Evolutionary conservation across 2,329 filamentous ascomycete species (phyloP), one percentile per base, ranked within the genome.

Genomic region (Cytospora piceicola): DNA sequence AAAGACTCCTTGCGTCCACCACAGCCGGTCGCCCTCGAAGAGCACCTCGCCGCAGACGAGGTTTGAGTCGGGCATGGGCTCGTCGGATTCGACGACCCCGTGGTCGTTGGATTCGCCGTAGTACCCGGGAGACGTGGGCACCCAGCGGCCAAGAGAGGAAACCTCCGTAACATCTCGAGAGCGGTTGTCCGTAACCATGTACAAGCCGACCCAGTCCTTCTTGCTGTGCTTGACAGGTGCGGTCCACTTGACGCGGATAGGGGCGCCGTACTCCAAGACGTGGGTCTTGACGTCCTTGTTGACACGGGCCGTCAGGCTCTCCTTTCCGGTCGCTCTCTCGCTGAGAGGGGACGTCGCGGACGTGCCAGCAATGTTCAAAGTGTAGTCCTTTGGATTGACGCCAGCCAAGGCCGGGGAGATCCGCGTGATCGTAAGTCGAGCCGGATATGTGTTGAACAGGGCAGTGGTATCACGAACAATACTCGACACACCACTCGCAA

Each of bases 1-100:
- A 74, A 97, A 99, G 3, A 96, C 91, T 63, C 95, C 95, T 68
- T 94, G 91, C 0, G 91, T 96, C 95, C 95, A 99, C 90, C 93
- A 99, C 2, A 97, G 85, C 79, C 96, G 97, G 79, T 98, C 94
- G 57, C 95, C 94, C 12, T 89, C 83, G 74, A 99, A 98, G 15
- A 92, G 78, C 73, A 98, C 89, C 75, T 97, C 93, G 53, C 95
- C 95, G 15, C 86, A 84, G 4, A 92, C 85, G 69, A 89, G 83
- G 65, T 91, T 83, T 1, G 72, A 81, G 79, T 69, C 78, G 69
- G 81, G 75, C 0, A 88, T 76, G 0, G 85, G 80, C 42, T 88
- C 80, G 72, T 97, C 90, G 12, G 85, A 88, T 1, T 88, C 80
- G 4, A 95, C 72, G 53, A 97, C 91, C 57, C 93, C 92, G 63